Base-by-base conservation (phyloP, 805 yeast species). In the Starmerella floris region DNA sequence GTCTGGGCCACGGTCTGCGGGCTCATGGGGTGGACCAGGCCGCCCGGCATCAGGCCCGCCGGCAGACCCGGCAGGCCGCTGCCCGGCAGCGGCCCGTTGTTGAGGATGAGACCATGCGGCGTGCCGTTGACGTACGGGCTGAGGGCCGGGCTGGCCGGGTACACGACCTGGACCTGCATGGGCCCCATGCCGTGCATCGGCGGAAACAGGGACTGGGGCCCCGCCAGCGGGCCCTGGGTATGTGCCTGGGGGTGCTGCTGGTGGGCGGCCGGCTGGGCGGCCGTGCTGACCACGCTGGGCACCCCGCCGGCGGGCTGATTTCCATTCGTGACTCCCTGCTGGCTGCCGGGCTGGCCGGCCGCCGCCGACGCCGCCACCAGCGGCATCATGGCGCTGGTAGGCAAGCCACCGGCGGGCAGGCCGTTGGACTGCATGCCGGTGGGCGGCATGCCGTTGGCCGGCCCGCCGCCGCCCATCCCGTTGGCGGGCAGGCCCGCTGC, bases 61-160 rank as follows among this genome's bases (percentile, higher is more conserved):
- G 13, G 36, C 25, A 33, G 16, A 6, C 26, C 26, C 25, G 36
- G 23, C 36, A 22, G 36, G 13, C 26, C 16, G 36, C 36, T 26
- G 16, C 38, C 38, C 38, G 17, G 37, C 4, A 21, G 11, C 28
- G 10, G 35, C 20, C 19, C 23, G 13, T 39, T 37, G 27, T 23
- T 30, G 20, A 21, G 4, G 8, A 41, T 11, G 17, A 10, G 23
- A n/a, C 36, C 23, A 19, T 39, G 37, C 17, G 39, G 39, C 23
- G 39, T 41, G 28, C 26, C 28, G 5, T 32, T 22, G 13, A 40
- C 32, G 40, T 48, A 49, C 21, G 52, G 47, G 28, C 42, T 33
- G 31, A 49, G 34, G 13, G 49, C 51, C 10, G 52, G 52, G 36
- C 47, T 44, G 9, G 42, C 35, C 23, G 52, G 52, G 31, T 49